Conservation (phyloP, 345 rosid genomes). For the Geranium rotundifolium region DNA sequence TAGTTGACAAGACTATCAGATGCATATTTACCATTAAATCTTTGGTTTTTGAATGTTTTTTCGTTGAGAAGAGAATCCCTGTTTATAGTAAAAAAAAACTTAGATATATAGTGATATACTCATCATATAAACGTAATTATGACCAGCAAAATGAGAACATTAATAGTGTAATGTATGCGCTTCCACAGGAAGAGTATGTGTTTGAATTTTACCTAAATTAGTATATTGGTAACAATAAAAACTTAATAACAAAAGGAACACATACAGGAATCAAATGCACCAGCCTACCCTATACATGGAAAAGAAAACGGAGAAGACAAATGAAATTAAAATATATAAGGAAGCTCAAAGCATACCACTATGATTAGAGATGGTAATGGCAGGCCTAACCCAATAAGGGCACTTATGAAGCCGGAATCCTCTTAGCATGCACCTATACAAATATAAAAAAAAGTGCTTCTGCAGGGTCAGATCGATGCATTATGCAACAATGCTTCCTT, state of each 20-base stretch:
- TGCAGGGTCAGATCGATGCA: conserved; percentile 7
- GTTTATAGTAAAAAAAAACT: conserved; percentile 12
- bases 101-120: background rate
- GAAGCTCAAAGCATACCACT: conserved; percentile 35
- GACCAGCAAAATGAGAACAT: background rate
- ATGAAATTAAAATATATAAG: too few relatives aligned
- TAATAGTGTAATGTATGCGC: background rate
- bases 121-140: background rate
- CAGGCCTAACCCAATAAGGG: conserved; percentile 94
- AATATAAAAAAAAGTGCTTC: conserved; percentile 1
- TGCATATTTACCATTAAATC: conserved; percentile 48
- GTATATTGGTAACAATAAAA: background rate
- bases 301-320: background rate
- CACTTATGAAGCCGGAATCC: conserved; percentile 84
- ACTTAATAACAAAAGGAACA: too few relatives aligned
- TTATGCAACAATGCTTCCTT: background rate
- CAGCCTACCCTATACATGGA: too few relatives aligned
- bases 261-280: too few relatives aligned
- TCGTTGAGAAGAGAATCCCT: conserved; percentile 73
- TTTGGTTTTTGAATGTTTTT: conserved; percentile 70
- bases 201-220: background rate
- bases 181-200: background rate
- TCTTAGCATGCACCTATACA: conserved; percentile 78
- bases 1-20: background rate
- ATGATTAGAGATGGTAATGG: conserved; percentile 64